Percentiles rank a stretch among this genome's conserved stretches.
phyloP scores from a whole-genome alignment of 805 yeast species.

The Candida khao-thaluensis region DNA sequence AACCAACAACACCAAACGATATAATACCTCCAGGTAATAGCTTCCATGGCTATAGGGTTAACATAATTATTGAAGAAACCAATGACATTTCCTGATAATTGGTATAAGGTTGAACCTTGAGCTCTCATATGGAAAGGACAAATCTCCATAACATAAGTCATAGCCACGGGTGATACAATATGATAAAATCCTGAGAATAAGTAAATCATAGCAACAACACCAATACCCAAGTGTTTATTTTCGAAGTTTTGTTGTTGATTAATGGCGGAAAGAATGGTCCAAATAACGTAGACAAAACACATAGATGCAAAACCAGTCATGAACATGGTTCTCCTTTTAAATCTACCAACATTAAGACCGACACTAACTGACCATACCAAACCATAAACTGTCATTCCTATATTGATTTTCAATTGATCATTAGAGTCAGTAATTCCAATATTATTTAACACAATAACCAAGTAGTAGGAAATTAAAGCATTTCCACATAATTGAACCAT shows the following conservation, averaged over 20 bases:
- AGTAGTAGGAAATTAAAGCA: slow-evolving; percentile 50
- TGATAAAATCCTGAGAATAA: slow-evolving; percentile 22
- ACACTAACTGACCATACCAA: slow-evolving; percentile 25
- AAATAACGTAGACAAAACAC: slow-evolving; percentile 20
- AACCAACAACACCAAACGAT: slow-evolving; percentile 35
- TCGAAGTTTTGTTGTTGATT: slow-evolving; percentile 14
- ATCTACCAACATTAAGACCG: slow-evolving; percentile 16
- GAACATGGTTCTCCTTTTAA: slow-evolving; percentile 28
- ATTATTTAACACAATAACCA: slow-evolving; percentile 46
- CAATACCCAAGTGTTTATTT: slow-evolving; percentile 13
- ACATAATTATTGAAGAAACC: slow-evolving; percentile 28
- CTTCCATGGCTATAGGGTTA: slow-evolving; percentile 39
- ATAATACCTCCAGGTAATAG: slow-evolving; percentile 44
- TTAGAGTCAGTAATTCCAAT: slow-evolving; percentile 49
- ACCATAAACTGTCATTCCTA: slow-evolving; percentile 47
- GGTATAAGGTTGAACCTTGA: slow-evolving; percentile 30
- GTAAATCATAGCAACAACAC: slow-evolving; percentile 26
- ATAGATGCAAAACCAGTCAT: slow-evolving; percentile 22
- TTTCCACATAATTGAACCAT: slow-evolving; percentile 41
- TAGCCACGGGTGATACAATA: slow-evolving; percentile 44
- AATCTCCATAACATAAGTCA: slow-evolving; percentile 44
- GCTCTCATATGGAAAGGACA: slow-evolving; percentile 39
- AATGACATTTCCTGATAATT: slow-evolving; percentile 17
- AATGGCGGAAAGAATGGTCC: slow-evolving; percentile 23
- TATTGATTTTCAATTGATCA: slow-evolving; percentile 48